Percentiles rank a stretch among this genome's conserved stretches.
Conservation (phyloP, 2,329 filamentous ascomycete genomes). For the Sporothrix sp. region DNA sequence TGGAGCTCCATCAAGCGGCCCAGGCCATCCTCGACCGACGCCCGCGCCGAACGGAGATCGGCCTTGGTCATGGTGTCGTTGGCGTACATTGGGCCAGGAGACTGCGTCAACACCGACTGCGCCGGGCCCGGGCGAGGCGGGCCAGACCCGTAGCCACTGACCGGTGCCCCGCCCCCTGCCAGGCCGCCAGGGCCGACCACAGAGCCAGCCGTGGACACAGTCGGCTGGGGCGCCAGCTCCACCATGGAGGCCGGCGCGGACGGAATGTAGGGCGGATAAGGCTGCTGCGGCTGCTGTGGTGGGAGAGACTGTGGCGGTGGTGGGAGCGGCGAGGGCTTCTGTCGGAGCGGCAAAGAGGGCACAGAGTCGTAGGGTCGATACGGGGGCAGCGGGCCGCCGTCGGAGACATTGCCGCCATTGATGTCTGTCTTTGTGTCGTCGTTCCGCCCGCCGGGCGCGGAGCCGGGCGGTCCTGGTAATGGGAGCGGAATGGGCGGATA, state of each 20-base stretch:
- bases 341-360: not conserved
- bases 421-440: not conserved
- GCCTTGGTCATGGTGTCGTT: constrained; percentile 7
- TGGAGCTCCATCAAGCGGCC: constrained; percentile 28
- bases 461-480: not conserved
- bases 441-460: not conserved
- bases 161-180: not conserved
- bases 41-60: constrained; percentile 19
- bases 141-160: not conserved
- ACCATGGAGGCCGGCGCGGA: constrained; percentile 11
- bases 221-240: constrained; percentile 17
- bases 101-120: constrained; percentile 14
- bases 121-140: not conserved
- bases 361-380: not conserved
- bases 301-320: not conserved
- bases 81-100: constrained; percentile 16
- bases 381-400: not conserved
- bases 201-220: constrained; percentile 16
- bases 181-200: not conserved
- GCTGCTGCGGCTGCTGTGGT: not conserved
- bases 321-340: constrained; percentile 1
- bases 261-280: not conserved
- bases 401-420: not conserved
- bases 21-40: constrained; percentile 25
- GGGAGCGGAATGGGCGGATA: constrained; percentile 3